phyloP scores from a whole-genome alignment of 805 yeast genomes.

The Candida cerambycidarum region DNA sequence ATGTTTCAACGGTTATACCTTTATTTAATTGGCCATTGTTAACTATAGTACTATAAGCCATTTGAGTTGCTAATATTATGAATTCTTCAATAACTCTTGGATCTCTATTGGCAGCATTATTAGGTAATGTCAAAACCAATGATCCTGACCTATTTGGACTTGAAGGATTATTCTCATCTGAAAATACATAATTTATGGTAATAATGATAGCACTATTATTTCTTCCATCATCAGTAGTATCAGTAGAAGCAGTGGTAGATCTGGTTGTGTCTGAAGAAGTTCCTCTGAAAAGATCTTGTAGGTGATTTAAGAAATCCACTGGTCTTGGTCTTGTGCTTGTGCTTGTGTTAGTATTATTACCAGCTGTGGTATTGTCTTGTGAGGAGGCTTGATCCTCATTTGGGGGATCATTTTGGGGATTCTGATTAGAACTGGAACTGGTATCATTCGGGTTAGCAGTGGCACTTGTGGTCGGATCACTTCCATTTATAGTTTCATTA shows the following conservation, averaged over 20 bases:
- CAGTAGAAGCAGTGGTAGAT: slow-evolving; percentile 4
- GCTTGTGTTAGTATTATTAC: not conserved
- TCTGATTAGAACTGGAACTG: not conserved
- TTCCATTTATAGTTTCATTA: too few relatives aligned
- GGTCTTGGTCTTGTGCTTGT: not conserved
- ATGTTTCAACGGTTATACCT: slow-evolving; percentile 54
- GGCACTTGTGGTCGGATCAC: not conserved
- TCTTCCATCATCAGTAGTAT: slow-evolving; percentile 1
- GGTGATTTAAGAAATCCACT: slow-evolving; percentile 1
- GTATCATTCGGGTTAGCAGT: not conserved
- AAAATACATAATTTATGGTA: slow-evolving; percentile 44
- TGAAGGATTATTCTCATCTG: slow-evolving; percentile 39
- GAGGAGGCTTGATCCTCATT: not conserved
- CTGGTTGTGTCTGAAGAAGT: not conserved
- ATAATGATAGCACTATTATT: slow-evolving; percentile 36
- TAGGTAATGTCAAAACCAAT: slow-evolving; percentile 64
- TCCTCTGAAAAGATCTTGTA: slow-evolving; percentile 7
- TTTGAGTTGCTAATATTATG: slow-evolving; percentile 64
- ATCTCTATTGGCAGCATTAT: slow-evolving; percentile 56
- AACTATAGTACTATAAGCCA: slow-evolving; percentile 64
- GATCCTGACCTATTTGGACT: slow-evolving; percentile 53
- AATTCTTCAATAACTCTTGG: slow-evolving; percentile 61
- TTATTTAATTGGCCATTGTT: slow-evolving; percentile 47
- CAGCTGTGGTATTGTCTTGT: not conserved
- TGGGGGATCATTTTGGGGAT: not conserved